phyloP scores from a whole-genome alignment of 78 protist species.

The Dictyostelium purpureum region DNA sequence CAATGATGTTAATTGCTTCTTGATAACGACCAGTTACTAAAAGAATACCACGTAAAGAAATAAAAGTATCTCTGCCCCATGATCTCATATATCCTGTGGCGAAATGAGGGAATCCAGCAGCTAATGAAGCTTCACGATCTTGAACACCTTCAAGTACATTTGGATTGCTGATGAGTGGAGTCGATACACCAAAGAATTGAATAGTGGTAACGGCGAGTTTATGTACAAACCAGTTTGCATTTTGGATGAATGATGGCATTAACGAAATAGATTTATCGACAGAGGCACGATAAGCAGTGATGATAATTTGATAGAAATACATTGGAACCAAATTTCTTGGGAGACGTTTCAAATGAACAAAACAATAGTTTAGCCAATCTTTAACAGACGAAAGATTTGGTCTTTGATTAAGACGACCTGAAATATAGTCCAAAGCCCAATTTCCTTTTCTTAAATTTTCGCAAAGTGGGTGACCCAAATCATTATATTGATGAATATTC shows the following conservation, averaged over 20 bases:
- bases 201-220: constrained; percentile 72
- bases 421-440: constrained; percentile 87
- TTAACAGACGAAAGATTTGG: neutral
- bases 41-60: constrained; percentile 88
- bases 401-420: constrained; percentile 33
- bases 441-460: constrained; percentile 86
- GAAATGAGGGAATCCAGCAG: constrained; percentile 97
- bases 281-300: constrained; percentile 11
- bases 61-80: constrained; percentile 94
- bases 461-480: constrained; percentile 89
- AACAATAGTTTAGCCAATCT: constrained; percentile 23
- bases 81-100: constrained; percentile 92
- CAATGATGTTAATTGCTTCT: constrained; percentile 86
- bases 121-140: constrained; percentile 79
- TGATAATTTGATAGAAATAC: constrained; percentile 49
- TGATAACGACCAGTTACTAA: constrained; percentile 81
- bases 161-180: constrained; percentile 53
- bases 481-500: constrained; percentile 12
- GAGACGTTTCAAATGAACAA: constrained; percentile 34
- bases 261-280: constrained; percentile 11
- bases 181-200: constrained; percentile 74
- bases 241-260: constrained; percentile 19
- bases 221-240: neutral
- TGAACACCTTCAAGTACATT: constrained; percentile 18
- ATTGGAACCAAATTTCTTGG: constrained; percentile 81